Percentiles rank a stretch among this genome's conserved stretches.
These are phyloP conservation scores for Chrysopogon serrulatus DNA, from an alignment of 176 grass and related monocot species.

Conservation along the genomic window DNA sequence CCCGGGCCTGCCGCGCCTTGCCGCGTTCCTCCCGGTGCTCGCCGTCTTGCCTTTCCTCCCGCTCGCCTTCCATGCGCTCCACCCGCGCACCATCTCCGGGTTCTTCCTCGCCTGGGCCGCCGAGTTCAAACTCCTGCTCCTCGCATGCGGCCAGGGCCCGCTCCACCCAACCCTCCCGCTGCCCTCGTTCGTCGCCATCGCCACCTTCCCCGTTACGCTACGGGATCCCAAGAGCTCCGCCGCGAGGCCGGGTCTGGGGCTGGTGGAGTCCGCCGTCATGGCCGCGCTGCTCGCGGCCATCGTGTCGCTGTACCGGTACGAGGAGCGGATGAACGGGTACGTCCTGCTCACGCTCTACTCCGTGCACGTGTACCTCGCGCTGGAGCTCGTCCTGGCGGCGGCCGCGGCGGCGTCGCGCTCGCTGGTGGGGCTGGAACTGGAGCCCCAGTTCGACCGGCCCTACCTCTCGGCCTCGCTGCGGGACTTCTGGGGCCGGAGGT, in stretches of 20 bases:
- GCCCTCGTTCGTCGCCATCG: slow-evolving; percentile 23
- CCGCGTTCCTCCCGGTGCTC: slow-evolving; percentile 42
- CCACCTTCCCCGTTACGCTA: slow-evolving; percentile 33
- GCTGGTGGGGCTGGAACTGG: slow-evolving; percentile 40
- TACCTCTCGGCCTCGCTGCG: slow-evolving; percentile 42
- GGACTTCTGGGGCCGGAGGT: slow-evolving; percentile 73
- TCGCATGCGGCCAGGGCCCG: slow-evolving; percentile 41
- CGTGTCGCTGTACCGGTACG: slow-evolving; percentile 36
- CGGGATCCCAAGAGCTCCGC: background rate
- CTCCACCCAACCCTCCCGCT: slow-evolving; percentile 47
- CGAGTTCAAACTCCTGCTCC: slow-evolving; percentile 63
- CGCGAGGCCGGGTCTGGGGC: background rate
- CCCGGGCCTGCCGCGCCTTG: slow-evolving; percentile 41
- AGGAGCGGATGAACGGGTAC: slow-evolving; percentile 23
- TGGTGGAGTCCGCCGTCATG: slow-evolving; percentile 22
- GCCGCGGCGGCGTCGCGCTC: slow-evolving; percentile 16
- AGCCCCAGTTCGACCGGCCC: slow-evolving; percentile 69
- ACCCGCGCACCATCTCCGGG: slow-evolving; percentile 47
- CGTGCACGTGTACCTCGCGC: slow-evolving; percentile 48
- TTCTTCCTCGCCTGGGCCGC: slow-evolving; percentile 66
- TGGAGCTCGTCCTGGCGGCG: slow-evolving; percentile 51
- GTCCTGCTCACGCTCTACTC: slow-evolving; percentile 37
- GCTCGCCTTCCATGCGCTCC: slow-evolving; percentile 37
- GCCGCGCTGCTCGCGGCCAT: slow-evolving; percentile 41
- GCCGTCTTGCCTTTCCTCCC: slow-evolving; percentile 41